Base-by-base conservation (phyloP, 2,329 filamentous ascomycete genomes). In the Lasiodiplodia citricola region DNA sequence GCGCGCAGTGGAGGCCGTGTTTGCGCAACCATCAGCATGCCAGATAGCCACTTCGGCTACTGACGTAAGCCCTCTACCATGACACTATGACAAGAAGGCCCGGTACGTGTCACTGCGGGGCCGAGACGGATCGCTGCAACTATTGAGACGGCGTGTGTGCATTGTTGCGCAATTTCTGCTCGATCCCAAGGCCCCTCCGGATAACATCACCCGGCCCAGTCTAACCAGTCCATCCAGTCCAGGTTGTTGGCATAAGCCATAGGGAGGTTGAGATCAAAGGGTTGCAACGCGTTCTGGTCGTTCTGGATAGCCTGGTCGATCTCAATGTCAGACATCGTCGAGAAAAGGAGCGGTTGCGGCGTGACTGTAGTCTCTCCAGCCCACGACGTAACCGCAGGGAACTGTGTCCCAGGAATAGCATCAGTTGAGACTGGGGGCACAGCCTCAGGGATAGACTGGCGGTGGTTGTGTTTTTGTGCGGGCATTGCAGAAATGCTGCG, bases 261-360 rank as follows among this genome's bases (percentile, higher is more conserved):
- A 0, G 86, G 85, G 10, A 90, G 80, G 70, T 87, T 85, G 6
- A 85, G 83, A 68, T 87, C 83, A 2, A 82, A 83, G 1, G 84
- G 81, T 21, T 88, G 86, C 70, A 91, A 87, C 31, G 88, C 86
- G 13, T 64, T 47, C 4, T 86, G 88, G 0, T 88, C 87, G 70
- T 87, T 86, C 73, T 89, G 90, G 35, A 91, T 83, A 4, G 89
- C 87, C 71, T 91, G 88, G 5, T 88, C 84, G 57, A 91, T 89
- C 74, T 92, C 88, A 69, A 90, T 85, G 68, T 90, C 88, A 0
- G 89, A 91, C 90, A 92, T 92, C 38, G 88, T 83, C 2, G 88
- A 91, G 75, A 91, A 90, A 28, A 88, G 87, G 25, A 91, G 73
- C 4, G 86, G 83, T 70, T 87, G 85, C 0, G 82, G 75, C 82